Evolutionary conservation across 1,139 yeast genomes (phyloP).

Genomic region (Nadsonia commutata): DNA sequence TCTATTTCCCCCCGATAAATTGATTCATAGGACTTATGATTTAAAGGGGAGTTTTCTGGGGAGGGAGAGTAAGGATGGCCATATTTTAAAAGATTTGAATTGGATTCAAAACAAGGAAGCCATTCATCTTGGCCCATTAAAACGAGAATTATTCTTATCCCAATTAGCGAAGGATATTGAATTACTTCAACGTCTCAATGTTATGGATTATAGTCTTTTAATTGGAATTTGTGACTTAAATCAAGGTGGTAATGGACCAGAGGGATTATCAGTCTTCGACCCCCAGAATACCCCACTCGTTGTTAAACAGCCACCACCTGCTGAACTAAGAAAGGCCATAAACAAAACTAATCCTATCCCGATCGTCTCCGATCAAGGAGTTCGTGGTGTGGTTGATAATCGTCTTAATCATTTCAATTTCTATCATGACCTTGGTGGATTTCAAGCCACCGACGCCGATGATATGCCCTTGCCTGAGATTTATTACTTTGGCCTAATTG

Average conservation of each 20-base stretch:
- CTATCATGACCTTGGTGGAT: slow-evolving; percentile 78
- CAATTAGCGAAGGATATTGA: slow-evolving; percentile 66
- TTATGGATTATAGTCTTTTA: slow-evolving; percentile 87
- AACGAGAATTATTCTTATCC: slow-evolving; percentile 39
- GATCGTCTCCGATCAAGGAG: slow-evolving; percentile 18
- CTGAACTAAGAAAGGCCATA: slow-evolving; percentile 25
- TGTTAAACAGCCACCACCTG: slow-evolving; percentile 15
- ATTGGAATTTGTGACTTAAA: slow-evolving; percentile 71
- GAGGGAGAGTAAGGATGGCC: slow-evolving; percentile 26
- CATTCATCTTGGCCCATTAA: slow-evolving; percentile 60
- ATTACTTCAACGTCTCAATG: slow-evolving; percentile 56
- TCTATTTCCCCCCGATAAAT: slow-evolving; percentile 85
- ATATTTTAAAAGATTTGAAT: slow-evolving; percentile 65
- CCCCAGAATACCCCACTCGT: neutral
- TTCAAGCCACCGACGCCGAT: slow-evolving; percentile 52
- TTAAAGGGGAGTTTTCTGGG: slow-evolving; percentile 90
- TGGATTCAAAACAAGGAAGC: slow-evolving; percentile 57
- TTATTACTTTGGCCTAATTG: slow-evolving; percentile 89
- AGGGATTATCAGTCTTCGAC: neutral
- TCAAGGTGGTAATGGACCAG: neutral
- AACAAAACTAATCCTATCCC: slow-evolving; percentile 24
- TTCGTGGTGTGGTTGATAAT: neutral
- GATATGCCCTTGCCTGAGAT: slow-evolving; percentile 53
- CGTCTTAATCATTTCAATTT: slow-evolving; percentile 24
- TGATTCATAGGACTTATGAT: slow-evolving; percentile 74